Percentiles rank a stretch among this genome's conserved stretches.
These are phyloP conservation scores for Verticillium zaregamsianum DNA, from an alignment of 2,329 filamentous ascomycete species.

Conservation along the genomic window DNA sequence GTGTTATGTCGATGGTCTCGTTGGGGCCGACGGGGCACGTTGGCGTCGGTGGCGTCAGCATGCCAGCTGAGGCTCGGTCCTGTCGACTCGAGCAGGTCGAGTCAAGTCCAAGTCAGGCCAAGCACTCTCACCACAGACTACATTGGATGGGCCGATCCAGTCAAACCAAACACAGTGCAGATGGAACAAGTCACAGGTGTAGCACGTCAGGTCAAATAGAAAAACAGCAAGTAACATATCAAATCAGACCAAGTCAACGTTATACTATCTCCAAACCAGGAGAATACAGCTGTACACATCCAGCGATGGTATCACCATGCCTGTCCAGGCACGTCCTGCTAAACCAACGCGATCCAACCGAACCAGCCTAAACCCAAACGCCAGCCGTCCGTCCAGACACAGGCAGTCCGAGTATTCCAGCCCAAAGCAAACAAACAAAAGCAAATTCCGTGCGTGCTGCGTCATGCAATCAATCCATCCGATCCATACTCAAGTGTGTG, in stretches of 20 bases:
- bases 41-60: background rate
- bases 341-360: constrained; percentile 4
- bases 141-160: too few species aligned
- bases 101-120: background rate
- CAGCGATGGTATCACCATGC: background rate
- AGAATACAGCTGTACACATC: background rate
- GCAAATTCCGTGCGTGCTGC: background rate
- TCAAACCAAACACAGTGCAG: background rate
- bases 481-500: background rate
- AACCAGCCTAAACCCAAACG: background rate
- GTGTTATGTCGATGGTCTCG: too few species aligned
- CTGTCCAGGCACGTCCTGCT: background rate
- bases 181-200: background rate
- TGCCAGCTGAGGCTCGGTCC: background rate
- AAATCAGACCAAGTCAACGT: background rate
- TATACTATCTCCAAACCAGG: background rate
- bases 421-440: background rate
- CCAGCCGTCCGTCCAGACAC: background rate
- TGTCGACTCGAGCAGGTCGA: background rate
- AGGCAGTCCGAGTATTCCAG: background rate
- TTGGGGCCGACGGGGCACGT: background rate
- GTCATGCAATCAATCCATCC: background rate
- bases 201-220: background rate
- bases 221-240: background rate
- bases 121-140: background rate